These are phyloP conservation scores for Gentiana dahurica DNA, from an alignment of 257 asterid genomes.

Conservation along the genomic window DNA sequence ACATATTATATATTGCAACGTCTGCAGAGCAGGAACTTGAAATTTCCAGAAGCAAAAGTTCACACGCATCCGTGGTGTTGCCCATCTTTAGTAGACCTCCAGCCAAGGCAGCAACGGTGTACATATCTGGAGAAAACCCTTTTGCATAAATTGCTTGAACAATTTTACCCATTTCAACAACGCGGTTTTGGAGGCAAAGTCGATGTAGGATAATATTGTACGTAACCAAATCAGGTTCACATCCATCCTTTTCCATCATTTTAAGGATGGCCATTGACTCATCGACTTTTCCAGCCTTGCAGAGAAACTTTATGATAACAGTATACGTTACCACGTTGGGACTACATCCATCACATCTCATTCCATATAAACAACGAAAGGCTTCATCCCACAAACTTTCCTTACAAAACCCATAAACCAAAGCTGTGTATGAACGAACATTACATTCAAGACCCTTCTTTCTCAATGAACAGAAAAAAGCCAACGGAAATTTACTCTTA, in stretches of 20 bases:
- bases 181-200: conserved; percentile 37
- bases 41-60: conserved; percentile 24
- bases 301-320: conserved; percentile 38
- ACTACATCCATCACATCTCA: conserved; percentile 33
- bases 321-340: conserved; percentile 43
- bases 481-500: conserved; percentile 18
- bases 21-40: conserved; percentile 28
- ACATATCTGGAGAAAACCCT: conserved; percentile 42
- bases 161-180: conserved; percentile 26
- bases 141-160: conserved; percentile 24
- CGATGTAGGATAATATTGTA: conserved; percentile 53
- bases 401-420: conserved; percentile 44
- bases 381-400: conserved; percentile 37
- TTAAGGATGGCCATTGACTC: conserved; percentile 28
- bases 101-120: conserved; percentile 45
- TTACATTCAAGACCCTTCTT: conserved; percentile 35
- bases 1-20: conserved; percentile 32
- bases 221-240: conserved; percentile 40
- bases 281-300: conserved; percentile 38
- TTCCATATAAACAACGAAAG: conserved; percentile 28
- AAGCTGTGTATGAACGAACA: conserved; percentile 44
- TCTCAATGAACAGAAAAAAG: conserved; percentile 39
- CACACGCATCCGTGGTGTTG: conserved; percentile 21
- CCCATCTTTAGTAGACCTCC: conserved; percentile 53
- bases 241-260: conserved; percentile 41